phyloP scores from a whole-genome alignment of 2,329 filamentous ascomycete species.

The Verticillium zaregamsianum region DNA sequence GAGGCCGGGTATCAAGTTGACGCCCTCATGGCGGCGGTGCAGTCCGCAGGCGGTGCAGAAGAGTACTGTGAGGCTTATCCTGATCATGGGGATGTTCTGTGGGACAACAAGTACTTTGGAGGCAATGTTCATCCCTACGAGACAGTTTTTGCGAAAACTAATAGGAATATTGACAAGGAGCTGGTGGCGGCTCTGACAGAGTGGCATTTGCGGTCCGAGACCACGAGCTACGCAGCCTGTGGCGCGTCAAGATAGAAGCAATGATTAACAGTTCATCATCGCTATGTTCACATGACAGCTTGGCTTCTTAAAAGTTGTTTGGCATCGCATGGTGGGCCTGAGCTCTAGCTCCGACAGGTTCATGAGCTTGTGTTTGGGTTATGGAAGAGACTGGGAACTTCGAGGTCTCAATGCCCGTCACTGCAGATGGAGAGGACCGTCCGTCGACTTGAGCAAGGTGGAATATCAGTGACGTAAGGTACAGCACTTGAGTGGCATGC shows the following conservation, averaged over 20 bases:
- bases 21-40: slow-evolving; percentile 26
- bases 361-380: not conserved
- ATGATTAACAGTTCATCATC: too few species aligned
- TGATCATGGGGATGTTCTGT: slow-evolving; percentile 18
- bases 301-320: too few species aligned
- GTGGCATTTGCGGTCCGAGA: slow-evolving; percentile 20
- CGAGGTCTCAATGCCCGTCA: not conserved
- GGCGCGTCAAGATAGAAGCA: not conserved
- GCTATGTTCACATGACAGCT: too few species aligned
- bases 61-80: slow-evolving; percentile 10
- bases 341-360: too few species aligned
- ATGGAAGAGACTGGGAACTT: not conserved
- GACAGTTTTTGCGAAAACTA: slow-evolving; percentile 30
- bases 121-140: slow-evolving; percentile 32
- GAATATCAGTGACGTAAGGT: not conserved
- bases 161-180: slow-evolving; percentile 22
- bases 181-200: slow-evolving; percentile 23
- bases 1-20: slow-evolving; percentile 27
- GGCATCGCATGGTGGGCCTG: not conserved
- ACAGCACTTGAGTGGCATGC: not conserved
- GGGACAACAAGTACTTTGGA: slow-evolving; percentile 24
- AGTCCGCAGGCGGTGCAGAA: slow-evolving; percentile 7
- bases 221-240: slow-evolving; percentile 20
- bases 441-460: not conserved
- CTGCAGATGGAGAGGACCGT: not conserved